phyloP scores from a whole-genome alignment of 1,284 basidiomycete genomes.

The Thecaphora thlaspeos region DNA sequence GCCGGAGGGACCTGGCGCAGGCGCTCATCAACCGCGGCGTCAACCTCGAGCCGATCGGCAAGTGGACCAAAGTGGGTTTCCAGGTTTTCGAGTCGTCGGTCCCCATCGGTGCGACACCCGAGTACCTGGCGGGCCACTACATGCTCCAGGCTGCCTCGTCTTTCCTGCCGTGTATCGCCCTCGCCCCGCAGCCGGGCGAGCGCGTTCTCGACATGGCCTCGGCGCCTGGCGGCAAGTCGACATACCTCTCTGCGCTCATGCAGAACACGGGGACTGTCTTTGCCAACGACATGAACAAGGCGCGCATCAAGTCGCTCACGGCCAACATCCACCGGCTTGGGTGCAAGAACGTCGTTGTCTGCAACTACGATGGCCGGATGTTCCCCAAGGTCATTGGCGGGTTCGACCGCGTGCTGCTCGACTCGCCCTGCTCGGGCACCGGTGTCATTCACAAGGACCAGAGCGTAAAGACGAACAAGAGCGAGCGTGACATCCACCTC shows the following conservation, averaged over 20 bases:
- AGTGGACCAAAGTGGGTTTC: conserved; percentile 97
- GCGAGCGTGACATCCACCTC: conserved; percentile 83
- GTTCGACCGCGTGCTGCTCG: conserved; percentile 91
- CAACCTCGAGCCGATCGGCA: conserved; percentile 87
- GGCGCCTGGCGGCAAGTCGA: conserved; percentile 95
- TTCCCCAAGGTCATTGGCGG: conserved; percentile 99
- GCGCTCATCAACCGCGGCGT: conserved; percentile 92
- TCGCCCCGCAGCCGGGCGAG: conserved; percentile 88
- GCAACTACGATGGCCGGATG: conserved; percentile 94
- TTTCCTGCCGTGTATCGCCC: conserved; percentile 96
- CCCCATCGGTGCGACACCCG: conserved; percentile 89
- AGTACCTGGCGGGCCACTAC: conserved; percentile 98
- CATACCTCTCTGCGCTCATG: conserved; percentile 68
- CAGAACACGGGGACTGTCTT: conserved; percentile 98
- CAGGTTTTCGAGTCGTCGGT: conserved; percentile 96
- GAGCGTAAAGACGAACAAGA: conserved; percentile 97
- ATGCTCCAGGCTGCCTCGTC: conserved; percentile 99
- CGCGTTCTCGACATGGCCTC: conserved; percentile 98
- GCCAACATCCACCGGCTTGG: conserved; percentile 96
- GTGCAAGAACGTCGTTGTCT: conserved; percentile 96
- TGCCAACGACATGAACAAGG: conserved; percentile 95
- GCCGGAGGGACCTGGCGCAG: conserved; percentile 91
- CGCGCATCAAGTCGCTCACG: conserved; percentile 89
- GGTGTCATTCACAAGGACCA: conserved; percentile 98
- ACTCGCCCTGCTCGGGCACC: conserved; percentile 96